These are phyloP conservation scores for Fusarium mangiferae DNA, from an alignment of 2,329 filamentous ascomycete genomes.

Conservation along the genomic window DNA sequence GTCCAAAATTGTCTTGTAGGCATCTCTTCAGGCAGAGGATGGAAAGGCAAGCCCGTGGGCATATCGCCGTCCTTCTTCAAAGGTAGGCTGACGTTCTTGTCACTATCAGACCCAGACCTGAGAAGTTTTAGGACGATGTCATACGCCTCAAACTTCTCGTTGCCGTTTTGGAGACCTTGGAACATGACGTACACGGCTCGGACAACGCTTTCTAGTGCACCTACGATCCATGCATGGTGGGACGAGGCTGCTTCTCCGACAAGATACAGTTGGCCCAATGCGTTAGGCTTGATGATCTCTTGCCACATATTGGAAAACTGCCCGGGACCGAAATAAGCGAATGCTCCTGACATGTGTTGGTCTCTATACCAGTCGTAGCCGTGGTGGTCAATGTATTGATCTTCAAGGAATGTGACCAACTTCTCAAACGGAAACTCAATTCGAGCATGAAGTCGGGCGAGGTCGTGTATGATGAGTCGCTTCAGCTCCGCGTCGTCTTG, in stretches of 20 bases:
- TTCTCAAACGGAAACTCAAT: accelerated
- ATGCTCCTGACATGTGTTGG: background rate
- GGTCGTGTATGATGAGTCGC: background rate
- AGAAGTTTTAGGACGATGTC: accelerated
- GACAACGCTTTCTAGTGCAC: background rate
- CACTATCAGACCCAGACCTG: accelerated
- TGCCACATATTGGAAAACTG: background rate
- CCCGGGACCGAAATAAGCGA: background rate
- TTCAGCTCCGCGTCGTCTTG: background rate
- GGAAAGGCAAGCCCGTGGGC: accelerated
- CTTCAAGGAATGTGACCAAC: accelerated
- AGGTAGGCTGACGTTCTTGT: accelerated
- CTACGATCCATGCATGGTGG: background rate
- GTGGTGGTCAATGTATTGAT: background rate
- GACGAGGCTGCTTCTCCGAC: background rate
- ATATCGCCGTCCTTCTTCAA: background rate
- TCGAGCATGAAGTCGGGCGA: background rate
- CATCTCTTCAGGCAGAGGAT: accelerated
- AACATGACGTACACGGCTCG: background rate
- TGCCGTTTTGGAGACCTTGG: background rate
- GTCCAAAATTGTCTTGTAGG: accelerated
- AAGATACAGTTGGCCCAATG: background rate
- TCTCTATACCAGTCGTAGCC: background rate
- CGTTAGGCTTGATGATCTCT: background rate
- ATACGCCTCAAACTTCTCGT: accelerated